Percentiles rank a stretch among this genome's conserved stretches.
Conservation (phyloP, 768 basidiomycete genomes). For the Russula lepida region DNA sequence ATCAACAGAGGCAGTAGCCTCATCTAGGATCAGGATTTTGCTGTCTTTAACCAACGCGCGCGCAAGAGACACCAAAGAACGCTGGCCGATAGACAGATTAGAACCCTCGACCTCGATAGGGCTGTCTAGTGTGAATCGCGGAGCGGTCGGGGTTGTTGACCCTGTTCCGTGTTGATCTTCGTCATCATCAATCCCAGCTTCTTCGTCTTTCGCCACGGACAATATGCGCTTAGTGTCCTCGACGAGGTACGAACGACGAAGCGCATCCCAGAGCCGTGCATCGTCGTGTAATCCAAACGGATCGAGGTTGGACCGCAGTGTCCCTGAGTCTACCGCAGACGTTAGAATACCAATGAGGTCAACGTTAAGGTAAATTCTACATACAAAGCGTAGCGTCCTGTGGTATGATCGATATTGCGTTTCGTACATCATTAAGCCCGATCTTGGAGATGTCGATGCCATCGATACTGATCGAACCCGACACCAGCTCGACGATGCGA, state of each 20-base stretch:
- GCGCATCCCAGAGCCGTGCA: constrained; percentile 76
- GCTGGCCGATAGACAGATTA: constrained; percentile 75
- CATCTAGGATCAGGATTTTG: constrained; percentile 80
- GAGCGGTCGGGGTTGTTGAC: constrained; percentile 6
- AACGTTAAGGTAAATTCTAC: constrained; percentile 42
- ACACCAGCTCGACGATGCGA: constrained; percentile 71
- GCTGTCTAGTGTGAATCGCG: constrained; percentile 74
- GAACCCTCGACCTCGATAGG: constrained; percentile 79
- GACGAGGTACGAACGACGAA: constrained; percentile 77
- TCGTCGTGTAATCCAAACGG: constrained; percentile 81
- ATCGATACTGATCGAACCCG: constrained; percentile 72
- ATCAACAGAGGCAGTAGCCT: constrained; percentile 88
- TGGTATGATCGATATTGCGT: constrained; percentile 68
- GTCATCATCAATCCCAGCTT: constrained; percentile 31
- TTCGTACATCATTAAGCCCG: constrained; percentile 66
- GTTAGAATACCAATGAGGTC: constrained; percentile 10
- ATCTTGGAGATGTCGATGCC: constrained; percentile 76
- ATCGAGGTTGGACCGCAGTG: constrained; percentile 80
- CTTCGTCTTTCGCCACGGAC: constrained; percentile 23
- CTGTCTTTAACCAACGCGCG: constrained; percentile 83
- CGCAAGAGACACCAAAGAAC: constrained; percentile 80
- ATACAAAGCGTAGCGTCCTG: constrained; percentile 50
- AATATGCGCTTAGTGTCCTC: constrained; percentile 35
- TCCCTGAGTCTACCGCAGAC: constrained; percentile 54
- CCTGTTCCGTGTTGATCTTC: constrained; percentile 33